These are phyloP conservation scores for Talaromyces amestolkiae DNA, from an alignment of 2,329 filamentous ascomycete genomes.

Conservation along the genomic window DNA sequence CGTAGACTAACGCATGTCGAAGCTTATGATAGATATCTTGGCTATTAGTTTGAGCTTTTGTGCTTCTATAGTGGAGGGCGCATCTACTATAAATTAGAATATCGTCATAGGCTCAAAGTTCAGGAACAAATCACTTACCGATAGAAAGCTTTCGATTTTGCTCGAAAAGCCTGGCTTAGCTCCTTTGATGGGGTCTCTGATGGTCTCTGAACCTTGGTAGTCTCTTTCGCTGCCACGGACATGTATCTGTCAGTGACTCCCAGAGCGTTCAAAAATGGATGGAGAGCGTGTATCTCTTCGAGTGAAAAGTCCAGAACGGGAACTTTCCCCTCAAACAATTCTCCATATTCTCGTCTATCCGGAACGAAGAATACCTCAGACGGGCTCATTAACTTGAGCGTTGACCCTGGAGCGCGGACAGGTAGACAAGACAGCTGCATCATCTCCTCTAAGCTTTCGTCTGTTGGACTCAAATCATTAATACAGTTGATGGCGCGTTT, in stretches of 20 bases:
- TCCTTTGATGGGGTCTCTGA: not conserved
- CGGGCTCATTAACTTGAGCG: not conserved
- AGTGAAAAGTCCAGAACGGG: not conserved
- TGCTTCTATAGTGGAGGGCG: conserved; percentile 10
- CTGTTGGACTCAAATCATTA: not conserved
- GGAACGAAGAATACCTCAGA: not conserved
- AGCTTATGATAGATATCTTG: not conserved
- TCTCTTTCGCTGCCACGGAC: not conserved
- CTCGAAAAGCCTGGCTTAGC: not conserved
- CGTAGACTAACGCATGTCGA: not conserved
- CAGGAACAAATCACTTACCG: not conserved
- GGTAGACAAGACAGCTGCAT: not conserved
- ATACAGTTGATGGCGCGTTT: not conserved
- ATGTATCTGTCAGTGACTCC: not conserved
- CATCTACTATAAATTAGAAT: not conserved
- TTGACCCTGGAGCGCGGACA: not conserved
- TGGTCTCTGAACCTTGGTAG: not conserved
- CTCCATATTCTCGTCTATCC: not conserved
- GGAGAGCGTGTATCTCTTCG: not conserved
- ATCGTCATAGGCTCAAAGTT: not conserved
- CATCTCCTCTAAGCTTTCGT: not conserved
- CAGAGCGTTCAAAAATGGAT: not conserved
- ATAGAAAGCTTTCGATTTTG: not conserved
- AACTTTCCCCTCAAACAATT: not conserved
- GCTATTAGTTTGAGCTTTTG: not conserved